Base-by-base conservation (phyloP, 768 basidiomycete species). In the Lyophyllum atratum region DNA sequence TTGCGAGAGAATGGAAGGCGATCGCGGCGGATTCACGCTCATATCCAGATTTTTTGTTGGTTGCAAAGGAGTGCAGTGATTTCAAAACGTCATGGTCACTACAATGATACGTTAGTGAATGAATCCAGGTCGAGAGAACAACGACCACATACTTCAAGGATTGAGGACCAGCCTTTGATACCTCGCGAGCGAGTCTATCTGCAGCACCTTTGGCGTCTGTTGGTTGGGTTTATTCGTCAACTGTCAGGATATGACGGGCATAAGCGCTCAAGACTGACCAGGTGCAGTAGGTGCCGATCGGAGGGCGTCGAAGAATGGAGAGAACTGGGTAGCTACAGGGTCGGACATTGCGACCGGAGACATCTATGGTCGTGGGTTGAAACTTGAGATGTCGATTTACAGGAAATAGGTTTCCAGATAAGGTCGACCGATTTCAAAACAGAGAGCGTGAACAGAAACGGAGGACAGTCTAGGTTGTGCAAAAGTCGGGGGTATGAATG, bases 21-120 rank as follows among this genome's bases (percentile, higher is more conserved):
- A 94, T 84, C 46, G 89, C 87, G 39, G 89, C 87, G 31, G 92
- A 92, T 77, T 95, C 93, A 57, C 93, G 88, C 71, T 93, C 93
- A 68, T 83, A 92, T 51, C 91, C 91, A 26, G 88, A 91, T 75
- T 93, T 93, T 73, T 91, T 91, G 72, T 93, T 92, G 57, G 83
- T 81, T 28, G 88, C 89, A 69, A 86, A 92, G 21, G 68, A 60
- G 54, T 89, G 85, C 47, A 95, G 75, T 33, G 85, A 82, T 49
- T 80, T 75, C 46, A 94, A 71, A 49, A 95, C 72, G 49, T 80
- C 72, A 60, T 74, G 70, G 67, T 91, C 84, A 46, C 91, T 92
- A 64, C 24, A 56, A 44, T 42, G 44, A 19, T 25, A 8, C 24
- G 24, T 33, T 26, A 19, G 56, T 45, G 21, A 42, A 39, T 37